These are phyloP conservation scores for Circinella umbellata DNA, from an alignment of 371 early-diverging fungal species.

Conservation along the genomic window DNA sequence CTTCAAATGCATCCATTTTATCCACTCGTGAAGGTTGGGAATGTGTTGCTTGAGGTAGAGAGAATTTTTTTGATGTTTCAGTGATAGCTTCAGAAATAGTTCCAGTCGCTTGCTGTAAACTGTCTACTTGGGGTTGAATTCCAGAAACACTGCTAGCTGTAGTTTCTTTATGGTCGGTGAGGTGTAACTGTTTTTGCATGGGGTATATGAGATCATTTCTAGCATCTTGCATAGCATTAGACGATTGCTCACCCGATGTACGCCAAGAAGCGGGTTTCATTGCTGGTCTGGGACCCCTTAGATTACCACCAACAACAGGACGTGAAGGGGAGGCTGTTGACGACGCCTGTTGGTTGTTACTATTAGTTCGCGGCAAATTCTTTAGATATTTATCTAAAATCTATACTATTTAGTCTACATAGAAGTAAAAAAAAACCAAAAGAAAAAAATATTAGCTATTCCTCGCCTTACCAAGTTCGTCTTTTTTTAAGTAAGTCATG, in stretches of 20 bases:
- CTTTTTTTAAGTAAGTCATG: constrained; percentile 1
- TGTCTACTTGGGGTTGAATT: constrained; percentile 8
- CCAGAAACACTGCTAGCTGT: neutral
- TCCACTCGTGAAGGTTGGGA: neutral
- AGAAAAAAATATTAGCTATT: neutral
- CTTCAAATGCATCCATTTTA: constrained; percentile 30
- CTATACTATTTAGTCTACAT: neutral
- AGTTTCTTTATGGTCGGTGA: neutral
- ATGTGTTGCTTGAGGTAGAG: neutral
- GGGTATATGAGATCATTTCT: constrained; percentile 31
- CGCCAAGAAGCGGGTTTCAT: constrained; percentile 21
- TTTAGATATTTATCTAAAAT: constrained; percentile 4
- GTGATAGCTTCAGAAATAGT: neutral
- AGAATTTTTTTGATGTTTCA: neutral
- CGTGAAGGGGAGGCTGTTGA: neutral
- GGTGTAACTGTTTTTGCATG: constrained; percentile 17
- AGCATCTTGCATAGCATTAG: constrained; percentile 1
- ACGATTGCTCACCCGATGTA: neutral
- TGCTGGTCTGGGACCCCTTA: constrained; percentile 28
- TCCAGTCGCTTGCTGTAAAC: constrained; percentile 12
- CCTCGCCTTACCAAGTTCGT: constrained; percentile 11
- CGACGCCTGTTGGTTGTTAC: neutral
- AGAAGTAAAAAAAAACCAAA: neutral
- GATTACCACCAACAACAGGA: neutral
- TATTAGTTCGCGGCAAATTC: neutral